These are phyloP conservation scores for Starmerella cellae DNA, from an alignment of 805 yeast species.

Conservation along the genomic window DNA sequence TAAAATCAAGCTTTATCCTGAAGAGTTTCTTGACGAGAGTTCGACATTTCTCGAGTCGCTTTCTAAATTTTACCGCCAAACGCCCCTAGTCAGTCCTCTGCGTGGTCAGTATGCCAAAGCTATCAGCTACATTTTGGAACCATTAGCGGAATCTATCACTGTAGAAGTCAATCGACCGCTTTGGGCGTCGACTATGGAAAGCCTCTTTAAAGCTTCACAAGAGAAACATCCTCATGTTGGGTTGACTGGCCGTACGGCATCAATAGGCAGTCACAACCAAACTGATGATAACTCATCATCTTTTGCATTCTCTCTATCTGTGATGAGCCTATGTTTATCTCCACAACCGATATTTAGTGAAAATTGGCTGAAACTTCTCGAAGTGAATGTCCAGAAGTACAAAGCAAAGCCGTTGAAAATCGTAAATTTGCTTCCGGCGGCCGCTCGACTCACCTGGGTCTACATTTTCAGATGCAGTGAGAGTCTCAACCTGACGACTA, in stretches of 20 bases:
- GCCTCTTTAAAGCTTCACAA: constrained; percentile 33
- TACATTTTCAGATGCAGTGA: constrained; percentile 77
- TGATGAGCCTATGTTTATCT: constrained; percentile 67
- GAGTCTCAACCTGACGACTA: constrained; percentile 73
- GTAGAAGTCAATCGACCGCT: constrained; percentile 94
- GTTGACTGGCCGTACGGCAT: constrained; percentile 6
- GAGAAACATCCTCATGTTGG: constrained; percentile 7
- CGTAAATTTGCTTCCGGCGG: constrained; percentile 46
- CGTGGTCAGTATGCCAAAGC: constrained; percentile 77
- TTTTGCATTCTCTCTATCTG: constrained; percentile 46
- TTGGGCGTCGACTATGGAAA: constrained; percentile 72
- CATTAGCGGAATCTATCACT: constrained; percentile 71
- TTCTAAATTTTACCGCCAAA: constrained; percentile 62
- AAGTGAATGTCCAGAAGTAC: constrained; percentile 44
- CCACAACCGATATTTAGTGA: constrained; percentile 60
- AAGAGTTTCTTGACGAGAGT: constrained; percentile 82
- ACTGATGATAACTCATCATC: constrained; percentile 2
- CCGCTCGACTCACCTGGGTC: constrained; percentile 77
- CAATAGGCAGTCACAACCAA: neutral
- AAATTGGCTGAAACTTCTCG: constrained; percentile 60
- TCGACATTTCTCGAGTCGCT: constrained; percentile 81
- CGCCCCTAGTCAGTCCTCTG: constrained; percentile 45
- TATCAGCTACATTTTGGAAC: constrained; percentile 56
- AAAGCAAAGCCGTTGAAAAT: constrained; percentile 43
- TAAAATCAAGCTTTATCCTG: constrained; percentile 65